Evolutionary conservation across 2,329 filamentous ascomycete genomes (phyloP).

Genomic region (Diaporthe sp.): DNA sequence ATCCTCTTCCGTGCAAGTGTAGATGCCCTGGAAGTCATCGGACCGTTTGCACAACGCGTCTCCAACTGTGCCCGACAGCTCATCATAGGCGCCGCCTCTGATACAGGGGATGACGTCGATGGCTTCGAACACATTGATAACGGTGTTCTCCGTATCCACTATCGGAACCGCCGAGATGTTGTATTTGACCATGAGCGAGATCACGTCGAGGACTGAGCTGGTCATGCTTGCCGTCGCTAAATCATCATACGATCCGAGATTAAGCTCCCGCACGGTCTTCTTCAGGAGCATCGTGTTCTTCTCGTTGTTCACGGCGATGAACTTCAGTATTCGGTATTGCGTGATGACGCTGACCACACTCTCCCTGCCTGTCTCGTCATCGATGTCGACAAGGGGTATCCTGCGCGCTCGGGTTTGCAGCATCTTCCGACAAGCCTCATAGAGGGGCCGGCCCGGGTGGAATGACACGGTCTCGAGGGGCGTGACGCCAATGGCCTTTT

Average conservation of each 20-base stretch:
- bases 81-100: slow-evolving; percentile 93
- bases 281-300: slow-evolving; percentile 89
- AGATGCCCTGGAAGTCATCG: slow-evolving; percentile 95
- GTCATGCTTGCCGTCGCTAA: slow-evolving; percentile 89
- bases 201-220: slow-evolving; percentile 92
- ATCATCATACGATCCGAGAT: slow-evolving; percentile 86
- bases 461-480: slow-evolving; percentile 97
- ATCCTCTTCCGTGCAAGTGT: slow-evolving; percentile 93
- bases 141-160: slow-evolving; percentile 80
- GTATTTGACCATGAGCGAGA: slow-evolving; percentile 90
- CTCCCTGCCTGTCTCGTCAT: slow-evolving; percentile 92
- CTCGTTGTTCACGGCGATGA: slow-evolving; percentile 93
- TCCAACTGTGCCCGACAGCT: slow-evolving; percentile 86
- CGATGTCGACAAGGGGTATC: slow-evolving; percentile 93
- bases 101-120: slow-evolving; percentile 98
- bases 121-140: slow-evolving; percentile 97
- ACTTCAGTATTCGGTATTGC: slow-evolving; percentile 98
- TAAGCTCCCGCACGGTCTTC: slow-evolving; percentile 87
- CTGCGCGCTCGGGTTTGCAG: slow-evolving; percentile 91
- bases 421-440: slow-evolving; percentile 96
- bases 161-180: slow-evolving; percentile 97
- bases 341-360: slow-evolving; percentile 98
- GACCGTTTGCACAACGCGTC: slow-evolving; percentile 89
- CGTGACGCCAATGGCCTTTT: slow-evolving; percentile 90
- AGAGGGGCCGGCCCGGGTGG: slow-evolving; percentile 89